Base-by-base conservation (phyloP, 2,329 filamentous ascomycete genomes). In the Colletotrichum lini region DNA sequence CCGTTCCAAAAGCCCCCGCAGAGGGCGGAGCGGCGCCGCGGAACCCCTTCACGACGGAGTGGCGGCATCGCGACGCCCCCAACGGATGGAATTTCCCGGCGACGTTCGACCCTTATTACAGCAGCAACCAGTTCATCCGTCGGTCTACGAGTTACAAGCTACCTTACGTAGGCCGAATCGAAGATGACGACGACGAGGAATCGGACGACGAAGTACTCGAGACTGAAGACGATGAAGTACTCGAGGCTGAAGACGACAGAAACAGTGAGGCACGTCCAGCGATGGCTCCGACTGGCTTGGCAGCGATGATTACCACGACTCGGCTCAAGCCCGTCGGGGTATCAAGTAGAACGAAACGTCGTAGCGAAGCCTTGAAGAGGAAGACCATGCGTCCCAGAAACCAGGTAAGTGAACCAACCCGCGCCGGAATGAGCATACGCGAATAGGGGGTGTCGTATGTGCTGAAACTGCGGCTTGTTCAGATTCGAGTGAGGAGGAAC, bases 11-110 rank as follows among this genome's bases (percentile, higher is more conserved):
- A n/a, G 72, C 72, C 2, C 73, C 73, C 2, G 50, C 44, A 2
- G 57, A 56, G 4, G 73, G 73, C 23, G 73, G 73, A 6, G 13
- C 45, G 18, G 64, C 67, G 16, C 71, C 61, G 40, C 23, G 67
- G 18, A 65, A 73, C 53, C 73, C 73, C 16, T 74, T 72, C 35
- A 71, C 73, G 40, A 65, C 71, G n/a, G 71, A 58, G 50, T 74
- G 73, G 73, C 45, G 58, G n/a, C 44, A 58, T 13, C 58, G 73
- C 2, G 50, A 59, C 2, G 26, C 57, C 5, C 67, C 67, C 0
- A 59, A 44, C 15, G 64, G 60, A 2, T 35, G 26, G 47, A 21
- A 23, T 49, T 62, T 23, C 5, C 68, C 65, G 18, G n/a, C 44
- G 5, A 59, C 38, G 10, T 72, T 65, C 26, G 72, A 73, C 23